Conservation (phyloP, 1,284 basidiomycete species). For the Ceratobasidium sp. region DNA sequence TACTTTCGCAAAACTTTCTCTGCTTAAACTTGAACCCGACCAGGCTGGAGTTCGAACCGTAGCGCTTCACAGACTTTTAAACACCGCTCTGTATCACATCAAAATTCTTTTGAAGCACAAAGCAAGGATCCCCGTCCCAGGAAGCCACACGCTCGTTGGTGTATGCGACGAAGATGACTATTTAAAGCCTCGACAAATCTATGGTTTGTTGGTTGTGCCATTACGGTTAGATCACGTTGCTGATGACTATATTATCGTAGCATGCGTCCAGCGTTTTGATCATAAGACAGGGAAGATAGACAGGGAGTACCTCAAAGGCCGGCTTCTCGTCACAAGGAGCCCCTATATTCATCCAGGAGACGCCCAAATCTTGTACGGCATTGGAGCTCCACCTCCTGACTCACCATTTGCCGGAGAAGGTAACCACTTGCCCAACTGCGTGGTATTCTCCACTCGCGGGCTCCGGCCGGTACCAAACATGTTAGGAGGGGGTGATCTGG, state of each 20-base stretch:
- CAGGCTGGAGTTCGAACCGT: conserved; percentile 69
- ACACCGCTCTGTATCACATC: conserved; percentile 42
- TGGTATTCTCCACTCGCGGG: conserved; percentile 49
- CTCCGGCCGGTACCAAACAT: conserved; percentile 47
- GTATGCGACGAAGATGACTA: conserved; percentile 77
- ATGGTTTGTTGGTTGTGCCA: conserved; percentile 62
- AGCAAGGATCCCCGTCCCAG: conserved; percentile 43
- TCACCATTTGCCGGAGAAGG: conserved; percentile 48
- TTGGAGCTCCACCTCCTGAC: conserved; percentile 47
- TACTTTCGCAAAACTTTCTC: conserved; percentile 67
- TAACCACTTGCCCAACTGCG: conserved; percentile 47
- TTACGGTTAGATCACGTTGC: not conserved
- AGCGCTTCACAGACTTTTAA: conserved; percentile 28
- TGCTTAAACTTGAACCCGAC: conserved; percentile 65
- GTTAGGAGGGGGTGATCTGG: conserved; percentile 51
- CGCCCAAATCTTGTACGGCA: conserved; percentile 47
- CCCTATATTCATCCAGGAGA: conserved; percentile 50
- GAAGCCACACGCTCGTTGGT: conserved; percentile 47
- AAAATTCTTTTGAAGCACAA: conserved; percentile 46
- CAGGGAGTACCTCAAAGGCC: conserved; percentile 40
- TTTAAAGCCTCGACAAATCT: conserved; percentile 72
- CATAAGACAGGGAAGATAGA: conserved; percentile 32
- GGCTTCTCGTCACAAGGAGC: conserved; percentile 48
- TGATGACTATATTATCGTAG: conserved; percentile 20
- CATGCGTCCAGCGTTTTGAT: conserved; percentile 45